Evolutionary conservation across 345 rosid species (phyloP).

Genomic region (Hypericum androsaemum): DNA sequence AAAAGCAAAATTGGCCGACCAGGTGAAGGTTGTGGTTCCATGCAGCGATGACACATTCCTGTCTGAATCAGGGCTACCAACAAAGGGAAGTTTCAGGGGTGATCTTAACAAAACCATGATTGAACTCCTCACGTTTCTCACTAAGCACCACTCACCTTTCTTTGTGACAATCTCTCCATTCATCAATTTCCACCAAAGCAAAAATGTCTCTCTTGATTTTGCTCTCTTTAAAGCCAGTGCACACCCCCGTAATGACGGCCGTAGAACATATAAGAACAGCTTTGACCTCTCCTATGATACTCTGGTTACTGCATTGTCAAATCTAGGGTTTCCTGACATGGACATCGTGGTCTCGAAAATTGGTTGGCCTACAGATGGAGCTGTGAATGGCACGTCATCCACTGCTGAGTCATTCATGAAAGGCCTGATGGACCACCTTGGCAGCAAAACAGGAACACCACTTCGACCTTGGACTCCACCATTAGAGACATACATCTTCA

Average conservation of each 20-base stretch:
- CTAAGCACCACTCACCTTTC: constrained; percentile 60
- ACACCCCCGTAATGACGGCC: constrained; percentile 41
- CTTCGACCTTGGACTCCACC: constrained; percentile 49
- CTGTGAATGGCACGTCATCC: constrained; percentile 51
- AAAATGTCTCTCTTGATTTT: constrained; percentile 62
- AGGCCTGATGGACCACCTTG: constrained; percentile 55
- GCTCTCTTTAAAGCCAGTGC: constrained; percentile 57
- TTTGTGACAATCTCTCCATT: constrained; percentile 66
- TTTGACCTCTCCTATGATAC: constrained; percentile 68
- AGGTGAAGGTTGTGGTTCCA: constrained; percentile 81
- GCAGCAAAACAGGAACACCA: constrained; percentile 48
- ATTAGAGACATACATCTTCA: constrained; percentile 46
- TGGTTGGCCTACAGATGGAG: constrained; percentile 97
- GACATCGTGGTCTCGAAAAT: constrained; percentile 58
- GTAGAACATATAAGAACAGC: constrained; percentile 57
- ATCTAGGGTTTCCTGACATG: constrained; percentile 50
- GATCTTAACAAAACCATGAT: constrained; percentile 79
- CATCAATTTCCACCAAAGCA: constrained; percentile 43
- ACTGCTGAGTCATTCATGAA: constrained; percentile 51
- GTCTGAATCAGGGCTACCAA: constrained; percentile 56
- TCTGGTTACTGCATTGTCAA: constrained; percentile 48
- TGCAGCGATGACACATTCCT: constrained; percentile 59
- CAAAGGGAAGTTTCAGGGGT: constrained; percentile 68
- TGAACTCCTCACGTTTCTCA: constrained; percentile 64
- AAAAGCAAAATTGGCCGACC: constrained; percentile 47